phyloP scores from a whole-genome alignment of 2,329 filamentous ascomycete genomes.

The Aspergillus sp. region DNA sequence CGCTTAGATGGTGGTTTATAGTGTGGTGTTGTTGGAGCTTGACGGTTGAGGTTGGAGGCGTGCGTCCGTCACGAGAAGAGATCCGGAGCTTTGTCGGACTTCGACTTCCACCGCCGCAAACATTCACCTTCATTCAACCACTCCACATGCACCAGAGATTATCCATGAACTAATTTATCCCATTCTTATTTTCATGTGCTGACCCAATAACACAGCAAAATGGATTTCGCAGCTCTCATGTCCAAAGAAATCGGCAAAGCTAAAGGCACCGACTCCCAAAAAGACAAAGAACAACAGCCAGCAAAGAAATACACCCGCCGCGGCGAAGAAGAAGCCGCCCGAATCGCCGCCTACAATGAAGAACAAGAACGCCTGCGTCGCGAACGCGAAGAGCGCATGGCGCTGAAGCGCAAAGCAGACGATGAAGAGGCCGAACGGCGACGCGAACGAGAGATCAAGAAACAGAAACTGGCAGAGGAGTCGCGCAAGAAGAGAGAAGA shows the following conservation, averaged over 20 bases:
- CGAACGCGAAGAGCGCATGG: conserved; percentile 61
- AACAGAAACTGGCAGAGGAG: conserved; percentile 71
- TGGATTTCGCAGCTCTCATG: conserved; percentile 97
- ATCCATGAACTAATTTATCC: too few relatives aligned
- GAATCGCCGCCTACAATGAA: conserved; percentile 69
- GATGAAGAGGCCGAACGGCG: conserved; percentile 71
- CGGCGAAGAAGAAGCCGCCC: conserved; percentile 75
- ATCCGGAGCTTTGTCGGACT: too few relatives aligned
- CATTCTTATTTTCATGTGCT: neutral
- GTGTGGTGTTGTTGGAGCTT: neutral
- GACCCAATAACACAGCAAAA: conserved; percentile 36
- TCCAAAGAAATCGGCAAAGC: conserved; percentile 83
- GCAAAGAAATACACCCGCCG: conserved; percentile 75
- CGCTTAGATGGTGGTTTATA: too few relatives aligned
- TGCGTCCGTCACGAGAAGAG: too few relatives aligned
- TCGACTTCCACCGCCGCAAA: too few relatives aligned
- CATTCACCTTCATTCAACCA: too few relatives aligned
- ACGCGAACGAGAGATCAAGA: conserved; percentile 71
- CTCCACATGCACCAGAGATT: too few relatives aligned
- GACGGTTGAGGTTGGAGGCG: neutral
- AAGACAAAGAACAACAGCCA: conserved; percentile 14
- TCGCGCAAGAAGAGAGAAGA: conserved; percentile 63
- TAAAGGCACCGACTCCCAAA: conserved; percentile 43
- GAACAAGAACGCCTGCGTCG: conserved; percentile 70
- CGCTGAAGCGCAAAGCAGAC: conserved; percentile 80